A percentile compares a stretch with the other conserved stretches of the same genome.
Evolutionary conservation across 2,329 filamentous ascomycete genomes (phyloP).

Genomic region (Curvularia sp.): DNA sequence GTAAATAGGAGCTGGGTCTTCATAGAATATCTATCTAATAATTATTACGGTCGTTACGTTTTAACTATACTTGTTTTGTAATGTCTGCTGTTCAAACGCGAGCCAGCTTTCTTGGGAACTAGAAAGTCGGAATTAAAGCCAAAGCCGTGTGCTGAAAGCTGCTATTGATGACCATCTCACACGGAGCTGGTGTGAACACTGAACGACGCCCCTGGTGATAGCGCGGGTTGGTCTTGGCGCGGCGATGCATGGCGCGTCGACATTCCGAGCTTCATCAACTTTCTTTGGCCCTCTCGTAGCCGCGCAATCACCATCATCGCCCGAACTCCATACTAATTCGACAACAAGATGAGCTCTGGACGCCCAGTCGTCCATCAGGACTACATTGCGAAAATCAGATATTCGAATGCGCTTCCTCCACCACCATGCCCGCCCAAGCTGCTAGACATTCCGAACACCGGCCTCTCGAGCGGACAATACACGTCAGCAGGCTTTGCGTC

Average conservation of each 20-base stretch:
- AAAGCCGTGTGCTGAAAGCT: not conserved
- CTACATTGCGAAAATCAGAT: conserved; percentile 94
- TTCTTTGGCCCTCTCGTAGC: conserved; percentile 30
- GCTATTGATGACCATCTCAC: not conserved
- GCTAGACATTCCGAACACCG: conserved; percentile 94
- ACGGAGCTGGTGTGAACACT: not conserved
- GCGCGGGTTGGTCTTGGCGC: conserved; percentile 27
- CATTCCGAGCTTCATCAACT: conserved; percentile 33
- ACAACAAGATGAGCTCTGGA: conserved; percentile 36
- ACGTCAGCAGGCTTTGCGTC: conserved; percentile 90
- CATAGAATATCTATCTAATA: conserved; percentile 42
- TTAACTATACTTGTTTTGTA: not conserved
- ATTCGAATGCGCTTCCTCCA: conserved; percentile 93
- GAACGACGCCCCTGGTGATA: conserved; percentile 9
- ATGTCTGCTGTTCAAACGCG: not conserved
- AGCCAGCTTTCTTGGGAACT: not conserved
- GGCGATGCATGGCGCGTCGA: conserved; percentile 34
- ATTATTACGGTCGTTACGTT: conserved; percentile 36
- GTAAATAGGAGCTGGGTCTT: conserved; percentile 28
- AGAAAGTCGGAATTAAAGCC: not conserved
- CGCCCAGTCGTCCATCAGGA: conserved; percentile 75
- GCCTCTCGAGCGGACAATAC: conserved; percentile 84
- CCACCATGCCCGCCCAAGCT: conserved; percentile 95
- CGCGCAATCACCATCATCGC: conserved; percentile 22
- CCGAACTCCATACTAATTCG: conserved; percentile 6